phyloP scores from a whole-genome alignment of 495 filamentous ascomycete species.

The Daldinia childiae region DNA sequence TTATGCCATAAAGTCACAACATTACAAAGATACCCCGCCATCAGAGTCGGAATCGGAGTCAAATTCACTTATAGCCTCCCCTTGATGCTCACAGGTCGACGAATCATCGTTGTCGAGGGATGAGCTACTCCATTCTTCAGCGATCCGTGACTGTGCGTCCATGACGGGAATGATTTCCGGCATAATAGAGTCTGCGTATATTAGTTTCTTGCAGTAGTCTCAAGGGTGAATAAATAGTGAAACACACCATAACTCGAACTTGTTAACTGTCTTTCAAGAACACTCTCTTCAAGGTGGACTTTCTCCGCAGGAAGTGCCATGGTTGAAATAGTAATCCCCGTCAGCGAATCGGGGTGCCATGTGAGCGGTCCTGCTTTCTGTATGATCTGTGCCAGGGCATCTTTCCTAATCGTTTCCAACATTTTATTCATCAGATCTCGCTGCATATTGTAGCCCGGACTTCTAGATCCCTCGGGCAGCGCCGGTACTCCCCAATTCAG shows the following conservation, averaged over 20 bases:
- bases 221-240: background rate
- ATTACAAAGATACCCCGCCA: slow-evolving; percentile 4
- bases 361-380: slow-evolving; percentile 1
- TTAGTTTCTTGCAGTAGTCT: background rate
- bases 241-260: slow-evolving; percentile 6
- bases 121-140: slow-evolving; percentile 3
- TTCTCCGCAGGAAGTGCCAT: background rate
- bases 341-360: slow-evolving; percentile 35
- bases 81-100: background rate
- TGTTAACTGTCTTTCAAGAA: background rate
- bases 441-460: slow-evolving; percentile 6
- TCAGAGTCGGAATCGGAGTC: slow-evolving; percentile 9
- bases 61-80: background rate
- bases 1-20: background rate
- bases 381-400: slow-evolving; percentile 33
- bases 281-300: background rate
- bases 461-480: slow-evolving; percentile 8
- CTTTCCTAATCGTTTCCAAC: slow-evolving; percentile 23
- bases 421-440: slow-evolving; percentile 29
- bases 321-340: slow-evolving; percentile 18
- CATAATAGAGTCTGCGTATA: background rate
- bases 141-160: background rate
- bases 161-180: background rate
- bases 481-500: slow-evolving; percentile 46
- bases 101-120: background rate